Percentiles rank a stretch among this genome's conserved stretches.
Evolutionary conservation across 2,329 filamentous ascomycete genomes (phyloP).

Genomic region (Macrophomina pseudophaseolina): DNA sequence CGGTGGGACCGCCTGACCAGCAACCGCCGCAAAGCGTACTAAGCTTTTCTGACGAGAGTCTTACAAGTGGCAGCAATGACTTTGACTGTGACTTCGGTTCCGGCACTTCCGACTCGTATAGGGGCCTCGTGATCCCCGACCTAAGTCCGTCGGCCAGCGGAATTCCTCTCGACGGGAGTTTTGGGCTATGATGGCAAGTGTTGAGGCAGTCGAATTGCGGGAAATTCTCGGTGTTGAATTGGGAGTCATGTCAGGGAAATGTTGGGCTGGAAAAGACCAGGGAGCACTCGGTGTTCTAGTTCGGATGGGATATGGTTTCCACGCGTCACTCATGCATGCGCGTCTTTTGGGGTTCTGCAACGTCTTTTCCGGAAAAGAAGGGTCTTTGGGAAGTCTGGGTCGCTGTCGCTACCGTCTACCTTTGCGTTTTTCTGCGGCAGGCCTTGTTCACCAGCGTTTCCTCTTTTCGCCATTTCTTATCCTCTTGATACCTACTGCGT

Average conservation of each 20-base stretch:
- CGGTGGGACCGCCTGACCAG: conserved; percentile 36
- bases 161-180: conserved; percentile 11
- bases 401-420: not conserved
- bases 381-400: not conserved
- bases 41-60: conserved; percentile 65
- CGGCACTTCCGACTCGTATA: conserved; percentile 29
- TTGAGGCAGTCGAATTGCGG: conserved; percentile 6
- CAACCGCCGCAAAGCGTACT: conserved; percentile 58
- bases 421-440: not conserved
- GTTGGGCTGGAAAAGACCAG: conserved; percentile 7
- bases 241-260: not conserved
- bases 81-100: conserved; percentile 41
- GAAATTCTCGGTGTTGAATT: conserved; percentile 11
- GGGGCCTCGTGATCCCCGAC: conserved; percentile 28
- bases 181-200: conserved; percentile 7
- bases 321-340: conserved; percentile 6
- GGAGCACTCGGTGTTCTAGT: conserved; percentile 1
- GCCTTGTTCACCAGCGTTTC: not conserved
- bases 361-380: not conserved
- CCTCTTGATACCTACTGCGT: conserved; percentile 14
- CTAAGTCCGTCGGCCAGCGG: conserved; percentile 20
- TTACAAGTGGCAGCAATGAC: conserved; percentile 59
- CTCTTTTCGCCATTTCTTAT: not conserved
- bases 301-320: conserved; percentile 19
- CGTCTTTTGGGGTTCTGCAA: not conserved